Base-by-base conservation (phyloP, 192 early-diverging fungal species). In the Entomortierella parvispora region DNA sequence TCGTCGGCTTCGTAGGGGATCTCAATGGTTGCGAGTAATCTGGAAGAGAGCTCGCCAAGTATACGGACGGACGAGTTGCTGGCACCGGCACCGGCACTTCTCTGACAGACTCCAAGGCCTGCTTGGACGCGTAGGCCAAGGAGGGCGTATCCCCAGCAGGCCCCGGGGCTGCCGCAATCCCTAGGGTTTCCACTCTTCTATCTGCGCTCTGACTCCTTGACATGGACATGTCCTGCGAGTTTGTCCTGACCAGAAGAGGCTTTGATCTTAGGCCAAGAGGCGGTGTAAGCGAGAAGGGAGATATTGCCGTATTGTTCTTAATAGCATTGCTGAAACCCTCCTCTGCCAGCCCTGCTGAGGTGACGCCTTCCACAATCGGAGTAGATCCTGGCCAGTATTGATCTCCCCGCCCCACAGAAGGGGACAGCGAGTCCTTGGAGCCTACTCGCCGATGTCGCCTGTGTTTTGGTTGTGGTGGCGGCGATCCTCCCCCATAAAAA, bases 381-480 rank as follows among this genome's bases (percentile, higher is more conserved):
- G 51, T 68, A 6, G 74, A 77, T 2, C 74, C 74, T 18, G 74
- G 74, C 74, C 74, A 77, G 44, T 68, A 77, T 28, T 77, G 74
- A 8, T 68, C 61, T 7, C 53, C 60, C 2, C 50, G 9, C 14
- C 43, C 55, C 9, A 12, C 37, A 9, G 37, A 5, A 5, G 12
- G 7, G 7, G 37, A 9, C 12, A 60, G 49, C 1, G 74, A 63
- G 52, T 68, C 65, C 43, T 58, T 62, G 18, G 66, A 77, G 31
- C 74, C 64, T 7, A 63, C 29, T 7, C 74, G 74, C 15, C 66
- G 74, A 22, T 68, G 65, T 2, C 46, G 47, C 8, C 37, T 12
- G 5, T 40, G 37, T 12, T 12, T 12, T 40, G 7, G 7, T 40
- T 5, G 7, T 40, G 7, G 7, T 40, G 37, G 5, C 12, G 37